Evolutionary conservation across 1,284 basidiomycete species (phyloP).

Genomic region (Papiliotrema nemorosa): DNA sequence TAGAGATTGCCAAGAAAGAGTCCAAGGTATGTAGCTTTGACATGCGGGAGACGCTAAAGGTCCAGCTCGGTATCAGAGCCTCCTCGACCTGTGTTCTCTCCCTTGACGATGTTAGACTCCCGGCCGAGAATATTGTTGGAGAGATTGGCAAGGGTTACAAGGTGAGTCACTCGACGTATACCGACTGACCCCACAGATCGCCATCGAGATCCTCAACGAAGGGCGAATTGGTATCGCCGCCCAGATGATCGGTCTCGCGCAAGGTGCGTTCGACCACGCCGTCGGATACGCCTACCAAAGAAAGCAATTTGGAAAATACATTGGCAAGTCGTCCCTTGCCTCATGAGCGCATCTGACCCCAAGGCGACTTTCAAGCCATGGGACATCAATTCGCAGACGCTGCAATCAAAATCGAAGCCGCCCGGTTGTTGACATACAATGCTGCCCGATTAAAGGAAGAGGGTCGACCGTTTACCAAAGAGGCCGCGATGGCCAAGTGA

Average conservation of each 20-base stretch:
- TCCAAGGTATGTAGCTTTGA: constrained; percentile 62
- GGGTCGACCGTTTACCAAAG: constrained; percentile 78
- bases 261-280: constrained; percentile 91
- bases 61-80: constrained; percentile 81
- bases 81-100: constrained; percentile 96
- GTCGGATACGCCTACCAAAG: constrained; percentile 92
- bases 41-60: constrained; percentile 11
- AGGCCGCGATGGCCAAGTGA: constrained; percentile 91
- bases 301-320: constrained; percentile 86
- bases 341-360: background rate
- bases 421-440: constrained; percentile 93
- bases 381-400: constrained; percentile 90
- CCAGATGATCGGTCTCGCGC: constrained; percentile 94
- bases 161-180: constrained; percentile 42
- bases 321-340: constrained; percentile 51
- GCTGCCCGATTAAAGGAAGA: constrained; percentile 87
- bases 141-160: constrained; percentile 87
- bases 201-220: constrained; percentile 97
- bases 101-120: constrained; percentile 92
- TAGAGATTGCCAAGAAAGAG: constrained; percentile 98
- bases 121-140: constrained; percentile 89
- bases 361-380: constrained; percentile 73
- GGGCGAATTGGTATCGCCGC: constrained; percentile 97
- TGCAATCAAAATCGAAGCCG: constrained; percentile 83
- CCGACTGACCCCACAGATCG: constrained; percentile 57